These are phyloP conservation scores for Boletus edulis DNA, from an alignment of 768 basidiomycete species.

Conservation along the genomic window DNA sequence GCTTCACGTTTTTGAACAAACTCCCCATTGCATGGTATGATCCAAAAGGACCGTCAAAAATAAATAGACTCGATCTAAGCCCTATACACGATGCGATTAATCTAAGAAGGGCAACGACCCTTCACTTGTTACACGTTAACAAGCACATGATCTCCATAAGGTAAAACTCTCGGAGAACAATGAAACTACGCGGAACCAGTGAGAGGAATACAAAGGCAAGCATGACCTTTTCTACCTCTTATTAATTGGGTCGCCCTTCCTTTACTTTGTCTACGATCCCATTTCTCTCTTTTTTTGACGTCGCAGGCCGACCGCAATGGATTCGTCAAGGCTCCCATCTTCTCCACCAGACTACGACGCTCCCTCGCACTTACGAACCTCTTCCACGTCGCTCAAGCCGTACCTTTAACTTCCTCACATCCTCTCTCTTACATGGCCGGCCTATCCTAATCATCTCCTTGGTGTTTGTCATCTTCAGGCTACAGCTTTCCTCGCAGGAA, in stretches of 20 bases:
- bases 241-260: constrained; percentile 5
- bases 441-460: constrained; percentile 89
- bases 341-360: constrained; percentile 58
- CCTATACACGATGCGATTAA: too few relatives aligned
- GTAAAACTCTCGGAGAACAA: constrained; percentile 22
- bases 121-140: too few relatives aligned
- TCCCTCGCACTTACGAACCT: constrained; percentile 33
- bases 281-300: constrained; percentile 19
- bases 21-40: too few relatives aligned
- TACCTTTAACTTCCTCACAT: constrained; percentile 83
- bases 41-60: too few relatives aligned
- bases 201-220: constrained; percentile 20
- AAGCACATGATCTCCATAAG: too few relatives aligned
- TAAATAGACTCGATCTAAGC: too few relatives aligned
- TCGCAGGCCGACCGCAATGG: constrained; percentile 41
- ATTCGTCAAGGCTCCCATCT: constrained; percentile 29
- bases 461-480: constrained; percentile 81
- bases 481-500: constrained; percentile 68
- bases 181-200: background rate
- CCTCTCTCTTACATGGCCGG: constrained; percentile 86
- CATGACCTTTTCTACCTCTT: constrained; percentile 10
- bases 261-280: constrained; percentile 10
- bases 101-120: too few relatives aligned
- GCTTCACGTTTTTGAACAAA: too few relatives aligned
- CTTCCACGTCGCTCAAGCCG: constrained; percentile 56